Conservation (phyloP, 352 stramenopile genomes). For the Pythium aristosporum region DNA sequence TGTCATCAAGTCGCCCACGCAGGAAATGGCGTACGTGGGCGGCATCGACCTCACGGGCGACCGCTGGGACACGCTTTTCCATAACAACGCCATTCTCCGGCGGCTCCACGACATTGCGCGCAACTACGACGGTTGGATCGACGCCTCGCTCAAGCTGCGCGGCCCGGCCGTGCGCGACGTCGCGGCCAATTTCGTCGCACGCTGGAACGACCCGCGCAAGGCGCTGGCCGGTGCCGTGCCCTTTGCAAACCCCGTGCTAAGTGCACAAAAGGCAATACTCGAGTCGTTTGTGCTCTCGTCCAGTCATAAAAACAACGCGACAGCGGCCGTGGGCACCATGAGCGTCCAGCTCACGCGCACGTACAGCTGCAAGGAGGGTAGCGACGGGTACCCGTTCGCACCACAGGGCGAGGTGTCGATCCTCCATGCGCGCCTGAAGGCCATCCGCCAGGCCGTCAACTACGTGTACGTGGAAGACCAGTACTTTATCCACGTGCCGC, state of each 20-base stretch:
- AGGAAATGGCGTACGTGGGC: slow-evolving; percentile 49
- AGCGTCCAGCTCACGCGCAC: slow-evolving; percentile 41
- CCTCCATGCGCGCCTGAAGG: slow-evolving; percentile 33
- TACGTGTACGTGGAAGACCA: slow-evolving; percentile 51
- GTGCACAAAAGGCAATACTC: background rate
- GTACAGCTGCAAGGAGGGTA: slow-evolving; percentile 37
- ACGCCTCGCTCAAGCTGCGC: slow-evolving; percentile 43
- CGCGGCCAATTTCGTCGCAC: slow-evolving; percentile 46
- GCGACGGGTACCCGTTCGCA: slow-evolving; percentile 32
- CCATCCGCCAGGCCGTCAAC: slow-evolving; percentile 36
- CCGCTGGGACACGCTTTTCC: slow-evolving; percentile 61
- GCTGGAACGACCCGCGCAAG: slow-evolving; percentile 49
- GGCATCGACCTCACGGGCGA: slow-evolving; percentile 58
- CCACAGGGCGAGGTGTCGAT: slow-evolving; percentile 36
- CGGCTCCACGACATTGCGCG: slow-evolving; percentile 29
- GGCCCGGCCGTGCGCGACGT: slow-evolving; percentile 52
- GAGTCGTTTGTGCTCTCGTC: slow-evolving; percentile 14
- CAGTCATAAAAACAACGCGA: background rate
- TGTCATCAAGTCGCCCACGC: slow-evolving; percentile 23
- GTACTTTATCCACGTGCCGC: slow-evolving; percentile 46
- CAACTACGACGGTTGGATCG: slow-evolving; percentile 51
- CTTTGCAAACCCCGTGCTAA: slow-evolving; percentile 39
- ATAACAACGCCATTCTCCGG: slow-evolving; percentile 46
- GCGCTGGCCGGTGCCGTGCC: slow-evolving; percentile 37
- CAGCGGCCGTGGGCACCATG: background rate